These are phyloP conservation scores for Fusarium haematococcum DNA, from an alignment of 2,329 filamentous ascomycete genomes.

Conservation along the genomic window DNA sequence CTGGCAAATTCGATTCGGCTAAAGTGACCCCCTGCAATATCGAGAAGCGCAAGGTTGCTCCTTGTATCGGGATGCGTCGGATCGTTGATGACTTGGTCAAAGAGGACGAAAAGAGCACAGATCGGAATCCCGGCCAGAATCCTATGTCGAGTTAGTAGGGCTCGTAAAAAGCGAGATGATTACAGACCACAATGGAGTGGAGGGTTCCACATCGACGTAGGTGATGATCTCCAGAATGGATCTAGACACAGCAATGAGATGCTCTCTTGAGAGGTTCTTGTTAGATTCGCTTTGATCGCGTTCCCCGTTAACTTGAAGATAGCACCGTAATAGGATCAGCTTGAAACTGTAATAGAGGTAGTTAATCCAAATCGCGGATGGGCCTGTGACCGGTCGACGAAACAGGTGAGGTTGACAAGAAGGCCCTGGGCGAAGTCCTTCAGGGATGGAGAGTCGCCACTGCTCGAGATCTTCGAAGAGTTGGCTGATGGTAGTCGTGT, in stretches of 20 bases:
- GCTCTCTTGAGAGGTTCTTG: neutral
- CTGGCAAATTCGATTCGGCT: slow-evolving; percentile 35
- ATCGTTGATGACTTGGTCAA: slow-evolving; percentile 37
- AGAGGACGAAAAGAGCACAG: slow-evolving; percentile 36
- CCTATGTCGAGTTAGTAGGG: slow-evolving; percentile 8
- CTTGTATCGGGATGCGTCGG: slow-evolving; percentile 25
- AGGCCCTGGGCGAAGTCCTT: slow-evolving; percentile 15
- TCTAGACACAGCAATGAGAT: slow-evolving; percentile 23
- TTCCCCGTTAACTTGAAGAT: slow-evolving; percentile 12
- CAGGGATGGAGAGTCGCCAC: slow-evolving; percentile 21
- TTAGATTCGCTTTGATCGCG: neutral
- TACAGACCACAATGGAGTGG: slow-evolving; percentile 35
- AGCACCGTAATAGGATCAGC: slow-evolving; percentile 24
- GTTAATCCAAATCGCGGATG: slow-evolving; percentile 28
- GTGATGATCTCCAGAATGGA: slow-evolving; percentile 34
- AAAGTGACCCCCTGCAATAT: slow-evolving; percentile 39
- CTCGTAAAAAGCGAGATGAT: rapidly evolving
- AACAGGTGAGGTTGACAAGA: neutral
- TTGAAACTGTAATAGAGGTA: slow-evolving; percentile 37
- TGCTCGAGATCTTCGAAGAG: slow-evolving; percentile 30
- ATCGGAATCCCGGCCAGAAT: slow-evolving; percentile 36
- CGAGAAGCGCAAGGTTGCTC: slow-evolving; percentile 32
- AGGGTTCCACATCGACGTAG: slow-evolving; percentile 38
- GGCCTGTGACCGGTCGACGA: slow-evolving; percentile 14
- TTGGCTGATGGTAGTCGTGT: slow-evolving; percentile 11